Evolutionary conservation across 2,329 filamentous ascomycete genomes (phyloP).

Genomic region (Nemania abortiva): DNA sequence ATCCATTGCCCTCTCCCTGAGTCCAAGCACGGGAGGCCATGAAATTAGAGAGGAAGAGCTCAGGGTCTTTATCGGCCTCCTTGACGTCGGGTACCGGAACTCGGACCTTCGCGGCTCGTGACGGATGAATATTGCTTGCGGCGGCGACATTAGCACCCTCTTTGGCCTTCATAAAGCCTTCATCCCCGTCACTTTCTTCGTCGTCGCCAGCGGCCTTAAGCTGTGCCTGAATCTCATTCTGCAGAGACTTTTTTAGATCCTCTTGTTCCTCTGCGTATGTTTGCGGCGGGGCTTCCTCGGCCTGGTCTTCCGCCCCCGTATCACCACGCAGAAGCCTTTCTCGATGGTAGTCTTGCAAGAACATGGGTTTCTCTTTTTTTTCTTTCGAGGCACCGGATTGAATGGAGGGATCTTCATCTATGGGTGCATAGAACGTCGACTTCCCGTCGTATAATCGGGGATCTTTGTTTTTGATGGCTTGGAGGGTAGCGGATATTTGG

Average conservation of each 20-base stretch:
- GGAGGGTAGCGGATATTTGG: constrained; percentile 86
- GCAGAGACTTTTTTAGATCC: constrained; percentile 79
- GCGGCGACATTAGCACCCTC: constrained; percentile 40
- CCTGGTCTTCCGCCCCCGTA: constrained; percentile 69
- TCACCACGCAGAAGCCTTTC: constrained; percentile 85
- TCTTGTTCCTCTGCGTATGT: constrained; percentile 93
- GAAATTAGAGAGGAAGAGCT: constrained; percentile 94
- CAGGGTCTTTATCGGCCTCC: constrained; percentile 87
- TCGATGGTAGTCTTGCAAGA: constrained; percentile 89
- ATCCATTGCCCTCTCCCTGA: constrained; percentile 72
- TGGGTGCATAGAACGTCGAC: constrained; percentile 79
- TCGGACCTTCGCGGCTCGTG: constrained; percentile 62
- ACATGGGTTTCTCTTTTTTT: constrained; percentile 86
- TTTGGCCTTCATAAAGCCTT: constrained; percentile 82
- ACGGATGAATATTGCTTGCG: constrained; percentile 67
- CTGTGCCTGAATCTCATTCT: constrained; percentile 82
- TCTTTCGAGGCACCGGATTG: constrained; percentile 53
- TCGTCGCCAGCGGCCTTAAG: constrained; percentile 64
- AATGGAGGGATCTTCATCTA: constrained; percentile 60
- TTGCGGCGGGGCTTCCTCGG: constrained; percentile 64
- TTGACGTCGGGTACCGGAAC: constrained; percentile 73
- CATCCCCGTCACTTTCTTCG: constrained; percentile 66
- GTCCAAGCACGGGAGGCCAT: constrained; percentile 93
- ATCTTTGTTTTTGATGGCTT: constrained; percentile 90
- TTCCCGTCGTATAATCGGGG: constrained; percentile 88